Evolutionary conservation across 495 filamentous ascomycete genomes (phyloP).

Genomic region (Pyronema omphalodes): DNA sequence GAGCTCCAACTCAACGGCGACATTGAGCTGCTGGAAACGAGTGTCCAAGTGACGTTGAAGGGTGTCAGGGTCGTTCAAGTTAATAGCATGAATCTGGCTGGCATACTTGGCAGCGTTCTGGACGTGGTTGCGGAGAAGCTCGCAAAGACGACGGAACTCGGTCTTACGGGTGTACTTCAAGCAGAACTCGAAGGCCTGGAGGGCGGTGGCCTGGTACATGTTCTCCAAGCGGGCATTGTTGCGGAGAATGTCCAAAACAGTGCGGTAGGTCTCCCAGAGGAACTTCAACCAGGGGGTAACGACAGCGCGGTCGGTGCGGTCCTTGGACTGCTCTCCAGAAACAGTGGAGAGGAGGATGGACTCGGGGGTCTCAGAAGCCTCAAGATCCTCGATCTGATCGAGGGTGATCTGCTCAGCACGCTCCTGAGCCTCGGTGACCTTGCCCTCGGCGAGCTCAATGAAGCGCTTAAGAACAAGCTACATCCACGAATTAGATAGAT

Average conservation of each 20-base stretch:
- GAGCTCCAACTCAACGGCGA: conserved; percentile 89
- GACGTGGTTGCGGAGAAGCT: conserved; percentile 93
- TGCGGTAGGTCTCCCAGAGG: conserved; percentile 98
- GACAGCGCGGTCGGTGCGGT: conserved; percentile 91
- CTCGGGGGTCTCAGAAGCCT: conserved; percentile 93
- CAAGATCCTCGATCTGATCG: conserved; percentile 85
- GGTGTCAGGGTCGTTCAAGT: conserved; percentile 92
- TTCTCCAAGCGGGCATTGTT: conserved; percentile 96
- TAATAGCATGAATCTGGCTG: conserved; percentile 97
- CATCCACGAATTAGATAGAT: conserved; percentile 17
- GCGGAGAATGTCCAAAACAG: conserved; percentile 90
- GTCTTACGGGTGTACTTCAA: conserved; percentile 96
- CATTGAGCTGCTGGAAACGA: conserved; percentile 94
- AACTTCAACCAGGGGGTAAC: conserved; percentile 99
- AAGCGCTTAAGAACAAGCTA: conserved; percentile 87
- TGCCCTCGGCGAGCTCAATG: conserved; percentile 88
- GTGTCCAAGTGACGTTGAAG: conserved; percentile 94
- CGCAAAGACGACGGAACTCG: conserved; percentile 94
- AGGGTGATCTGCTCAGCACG: conserved; percentile 87
- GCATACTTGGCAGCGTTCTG: conserved; percentile 99
- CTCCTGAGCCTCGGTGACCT: conserved; percentile 88
- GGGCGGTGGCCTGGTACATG: conserved; percentile 94
- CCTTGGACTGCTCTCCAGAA: conserved; percentile 88
- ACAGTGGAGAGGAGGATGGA: conserved; percentile 95
- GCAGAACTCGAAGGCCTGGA: conserved; percentile 97